phyloP scores from a whole-genome alignment of 768 basidiomycete genomes.

The Gymnopilus junonius region DNA sequence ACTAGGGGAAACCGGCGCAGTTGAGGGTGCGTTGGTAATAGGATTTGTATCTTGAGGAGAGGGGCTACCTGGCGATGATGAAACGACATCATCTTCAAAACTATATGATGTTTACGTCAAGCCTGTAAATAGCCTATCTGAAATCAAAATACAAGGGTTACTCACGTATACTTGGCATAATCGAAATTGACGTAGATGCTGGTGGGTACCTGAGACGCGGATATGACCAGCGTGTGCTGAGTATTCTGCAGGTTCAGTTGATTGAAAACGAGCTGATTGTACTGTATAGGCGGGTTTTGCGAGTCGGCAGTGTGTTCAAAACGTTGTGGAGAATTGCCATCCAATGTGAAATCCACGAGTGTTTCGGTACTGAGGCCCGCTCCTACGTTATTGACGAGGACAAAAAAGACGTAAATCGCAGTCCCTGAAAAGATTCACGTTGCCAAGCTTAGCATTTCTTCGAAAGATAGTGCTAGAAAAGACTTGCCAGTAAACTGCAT shows the following conservation, averaged over 20 bases:
- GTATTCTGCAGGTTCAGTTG: slow-evolving; percentile 29
- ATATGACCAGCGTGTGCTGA: slow-evolving; percentile 34
- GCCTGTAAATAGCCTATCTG: too few species aligned
- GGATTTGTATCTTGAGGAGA: too few species aligned
- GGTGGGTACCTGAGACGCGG: slow-evolving; percentile 29
- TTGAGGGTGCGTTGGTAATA: too few species aligned
- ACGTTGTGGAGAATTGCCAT: slow-evolving; percentile 19
- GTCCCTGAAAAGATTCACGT: slow-evolving; percentile 30
- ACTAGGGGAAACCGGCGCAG: too few species aligned
- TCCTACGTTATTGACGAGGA: slow-evolving; percentile 36
- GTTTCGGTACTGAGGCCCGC: slow-evolving; percentile 29
- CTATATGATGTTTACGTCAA: too few species aligned
- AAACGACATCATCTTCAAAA: too few species aligned
- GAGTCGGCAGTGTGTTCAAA: slow-evolving; percentile 33
- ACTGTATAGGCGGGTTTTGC: slow-evolving; percentile 23
- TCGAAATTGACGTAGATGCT: slow-evolving; percentile 42
- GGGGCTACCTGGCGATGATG: too few species aligned
- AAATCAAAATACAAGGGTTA: background rate
- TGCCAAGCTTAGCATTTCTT: background rate
- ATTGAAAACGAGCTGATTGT: slow-evolving; percentile 35
- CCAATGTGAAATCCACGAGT: slow-evolving; percentile 36
- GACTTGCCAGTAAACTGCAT: slow-evolving; percentile 32
- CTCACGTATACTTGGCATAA: slow-evolving; percentile 47
- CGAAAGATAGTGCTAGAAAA: background rate
- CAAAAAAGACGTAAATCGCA: slow-evolving; percentile 45